These are phyloP conservation scores for Arabidopsis suecica DNA, from an alignment of 345 rosid genomes.

Conservation along the genomic window DNA sequence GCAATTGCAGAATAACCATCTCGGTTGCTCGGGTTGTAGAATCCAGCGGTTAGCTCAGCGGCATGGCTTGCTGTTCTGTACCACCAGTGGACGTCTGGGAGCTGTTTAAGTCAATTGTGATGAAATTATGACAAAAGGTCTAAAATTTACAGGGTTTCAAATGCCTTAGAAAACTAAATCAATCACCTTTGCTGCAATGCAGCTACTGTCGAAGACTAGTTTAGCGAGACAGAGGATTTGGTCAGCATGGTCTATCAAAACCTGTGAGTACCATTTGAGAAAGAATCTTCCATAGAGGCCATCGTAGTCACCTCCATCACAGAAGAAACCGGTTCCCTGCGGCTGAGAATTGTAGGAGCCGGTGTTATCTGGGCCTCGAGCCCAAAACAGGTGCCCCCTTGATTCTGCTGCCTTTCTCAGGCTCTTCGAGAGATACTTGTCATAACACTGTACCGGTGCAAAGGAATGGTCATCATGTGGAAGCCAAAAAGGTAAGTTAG, in stretches of 20 bases:
- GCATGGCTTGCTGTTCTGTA: conserved; percentile 97
- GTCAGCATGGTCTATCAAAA: conserved; percentile 83
- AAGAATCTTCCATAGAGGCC: conserved; percentile 94
- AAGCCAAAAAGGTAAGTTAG: conserved; percentile 19
- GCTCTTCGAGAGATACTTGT: conserved; percentile 75
- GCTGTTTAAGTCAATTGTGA: conserved; percentile 69
- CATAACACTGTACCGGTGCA: conserved; percentile 74
- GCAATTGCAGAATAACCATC: conserved; percentile 88
- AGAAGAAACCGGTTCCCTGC: conserved; percentile 87
- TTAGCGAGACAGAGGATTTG: conserved; percentile 79
- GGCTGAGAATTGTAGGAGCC: conserved; percentile 91
- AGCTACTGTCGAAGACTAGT: conserved; percentile 78
- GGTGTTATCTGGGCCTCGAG: conserved; percentile 84
- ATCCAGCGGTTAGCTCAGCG: conserved; percentile 93
- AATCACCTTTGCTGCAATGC: conserved; percentile 84
- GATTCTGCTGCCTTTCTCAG: conserved; percentile 85
- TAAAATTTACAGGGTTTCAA: background rate
- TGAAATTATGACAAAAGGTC: conserved; percentile 18
- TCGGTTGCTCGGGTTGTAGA: conserved; percentile 85
- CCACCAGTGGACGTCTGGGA: conserved; percentile 97
- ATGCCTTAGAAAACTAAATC: conserved; percentile 30
- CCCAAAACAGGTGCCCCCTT: conserved; percentile 85
- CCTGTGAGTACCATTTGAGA: conserved; percentile 88
- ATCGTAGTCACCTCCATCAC: conserved; percentile 96
- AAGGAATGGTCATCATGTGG: conserved; percentile 26